Evolutionary conservation across 1,284 basidiomycete genomes (phyloP).

Genomic region (Athelia psychrophila): DNA sequence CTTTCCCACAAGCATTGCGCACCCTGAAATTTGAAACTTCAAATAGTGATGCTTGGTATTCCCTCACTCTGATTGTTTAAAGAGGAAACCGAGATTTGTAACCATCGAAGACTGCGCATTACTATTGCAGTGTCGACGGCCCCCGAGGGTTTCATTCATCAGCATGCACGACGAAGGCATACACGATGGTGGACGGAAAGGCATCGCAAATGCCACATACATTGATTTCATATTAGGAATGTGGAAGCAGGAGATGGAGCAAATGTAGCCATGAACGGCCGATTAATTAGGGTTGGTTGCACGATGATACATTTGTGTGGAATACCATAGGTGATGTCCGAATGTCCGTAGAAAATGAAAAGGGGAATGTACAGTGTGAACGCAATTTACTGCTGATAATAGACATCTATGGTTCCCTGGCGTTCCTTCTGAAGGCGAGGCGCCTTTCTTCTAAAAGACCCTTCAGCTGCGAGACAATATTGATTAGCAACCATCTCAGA

Average conservation of each 20-base stretch:
- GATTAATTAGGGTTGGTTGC: no score
- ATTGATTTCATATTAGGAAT: constrained; percentile 23
- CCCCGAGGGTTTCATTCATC: constrained; percentile 11
- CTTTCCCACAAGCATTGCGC: neutral
- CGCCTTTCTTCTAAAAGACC: constrained; percentile 50
- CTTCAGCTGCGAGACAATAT: constrained; percentile 39
- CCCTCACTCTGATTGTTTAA: constrained; percentile 22
- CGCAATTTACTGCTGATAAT: no score
- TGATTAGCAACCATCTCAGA: constrained; percentile 13
- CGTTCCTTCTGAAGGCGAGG: constrained; percentile 34
- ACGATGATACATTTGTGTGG: no score
- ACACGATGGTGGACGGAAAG: constrained; percentile 23
- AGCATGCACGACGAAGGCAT: constrained; percentile 22
- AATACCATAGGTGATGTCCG: no score
- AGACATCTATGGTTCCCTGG: neutral
- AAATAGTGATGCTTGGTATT: constrained; percentile 28
- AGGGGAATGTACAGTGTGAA: no score
- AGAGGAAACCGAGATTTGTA: constrained; percentile 30
- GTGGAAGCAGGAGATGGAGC: constrained; percentile 7
- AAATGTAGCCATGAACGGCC: no score
- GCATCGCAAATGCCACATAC: constrained; percentile 18
- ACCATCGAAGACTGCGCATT: constrained; percentile 7
- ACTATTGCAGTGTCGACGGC: constrained; percentile 10
- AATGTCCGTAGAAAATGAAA: no score
- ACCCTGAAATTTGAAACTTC: neutral